phyloP scores from a whole-genome alignment of 768 basidiomycete genomes.

The Phlegmacium glaucopus region DNA sequence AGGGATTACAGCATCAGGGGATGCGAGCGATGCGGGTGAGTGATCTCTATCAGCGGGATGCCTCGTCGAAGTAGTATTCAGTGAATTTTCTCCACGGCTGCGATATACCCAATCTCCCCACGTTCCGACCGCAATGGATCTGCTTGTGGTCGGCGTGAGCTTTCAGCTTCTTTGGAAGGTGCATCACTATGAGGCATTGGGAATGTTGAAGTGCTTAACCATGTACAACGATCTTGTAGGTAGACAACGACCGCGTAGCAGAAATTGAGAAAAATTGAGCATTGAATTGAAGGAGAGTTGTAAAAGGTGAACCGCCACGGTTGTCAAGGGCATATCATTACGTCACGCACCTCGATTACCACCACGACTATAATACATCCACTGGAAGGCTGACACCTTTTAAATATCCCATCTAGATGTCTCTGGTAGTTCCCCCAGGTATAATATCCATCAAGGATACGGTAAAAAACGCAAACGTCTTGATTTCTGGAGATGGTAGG shows the following conservation, averaged over 20 bases:
- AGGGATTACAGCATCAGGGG: slow-evolving; percentile 3
- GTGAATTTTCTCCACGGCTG: slow-evolving; percentile 37
- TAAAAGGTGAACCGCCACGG: slow-evolving; percentile 15
- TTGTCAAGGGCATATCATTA: too few species aligned
- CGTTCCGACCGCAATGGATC: slow-evolving; percentile 60
- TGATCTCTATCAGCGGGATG: slow-evolving; percentile 36
- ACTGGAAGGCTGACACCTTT: slow-evolving; percentile 4
- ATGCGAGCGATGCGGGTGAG: background rate
- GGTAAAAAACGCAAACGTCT: slow-evolving; percentile 88
- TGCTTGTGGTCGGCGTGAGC: slow-evolving; percentile 44
- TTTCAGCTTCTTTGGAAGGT: background rate
- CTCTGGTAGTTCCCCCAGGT: slow-evolving; percentile 49
- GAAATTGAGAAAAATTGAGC: background rate
- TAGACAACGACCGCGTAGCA: background rate
- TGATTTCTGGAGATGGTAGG: slow-evolving; percentile 61
- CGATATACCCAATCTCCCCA: slow-evolving; percentile 64
- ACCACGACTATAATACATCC: too few species aligned
- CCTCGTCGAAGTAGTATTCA: slow-evolving; percentile 34
- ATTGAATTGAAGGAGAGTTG: too few species aligned
- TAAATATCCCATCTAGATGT: slow-evolving; percentile 5
- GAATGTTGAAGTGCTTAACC: slow-evolving; percentile 8
- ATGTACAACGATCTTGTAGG: slow-evolving; percentile 3
- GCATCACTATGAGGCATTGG: background rate
- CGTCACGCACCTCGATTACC: too few species aligned
- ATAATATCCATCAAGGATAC: slow-evolving; percentile 76